These are phyloP conservation scores for Tylopilus rubrobrunneus DNA, from an alignment of 768 basidiomycete genomes.

Conservation along the genomic window DNA sequence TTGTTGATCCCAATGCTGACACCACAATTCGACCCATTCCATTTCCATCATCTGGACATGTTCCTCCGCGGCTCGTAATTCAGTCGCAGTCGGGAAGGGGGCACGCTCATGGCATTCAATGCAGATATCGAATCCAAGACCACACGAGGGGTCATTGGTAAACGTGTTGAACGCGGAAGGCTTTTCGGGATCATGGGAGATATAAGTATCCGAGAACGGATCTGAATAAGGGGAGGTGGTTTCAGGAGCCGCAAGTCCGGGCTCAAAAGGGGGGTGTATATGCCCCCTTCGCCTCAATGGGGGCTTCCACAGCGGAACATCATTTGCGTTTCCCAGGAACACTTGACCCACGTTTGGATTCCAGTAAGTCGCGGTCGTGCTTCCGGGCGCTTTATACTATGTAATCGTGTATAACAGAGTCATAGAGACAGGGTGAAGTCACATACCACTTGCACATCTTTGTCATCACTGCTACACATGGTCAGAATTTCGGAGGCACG, in stretches of 20 bases:
- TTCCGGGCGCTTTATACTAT: slow-evolving; percentile 25
- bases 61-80: slow-evolving; percentile 72
- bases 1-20: slow-evolving; percentile 21
- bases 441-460: slow-evolving; percentile 10
- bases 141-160: slow-evolving; percentile 43
- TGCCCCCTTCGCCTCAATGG: slow-evolving; percentile 14
- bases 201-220: slow-evolving; percentile 15
- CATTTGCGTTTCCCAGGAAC: slow-evolving; percentile 79
- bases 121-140: slow-evolving; percentile 77
- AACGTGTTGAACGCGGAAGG: slow-evolving; percentile 34
- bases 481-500: slow-evolving; percentile 75
- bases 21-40: slow-evolving; percentile 54
- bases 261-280: background rate
- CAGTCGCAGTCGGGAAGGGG: slow-evolving; percentile 62
- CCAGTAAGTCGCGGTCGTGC: slow-evolving; percentile 43
- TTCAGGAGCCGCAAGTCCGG: background rate
- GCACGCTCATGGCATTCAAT: slow-evolving; percentile 85
- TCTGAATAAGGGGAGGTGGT: slow-evolving; percentile 10
- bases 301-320: slow-evolving; percentile 56
- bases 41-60: slow-evolving; percentile 63
- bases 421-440: background rate
- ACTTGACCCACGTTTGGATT: slow-evolving; percentile 62
- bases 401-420: slow-evolving; percentile 1
- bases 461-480: slow-evolving; percentile 27
- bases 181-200: slow-evolving; percentile 11